A percentile compares a stretch with the other conserved stretches of the same genome.
These are phyloP conservation scores for Chaetoceros tenuissimus DNA, from an alignment of 108 stramenopile species.

Conservation along the genomic window DNA sequence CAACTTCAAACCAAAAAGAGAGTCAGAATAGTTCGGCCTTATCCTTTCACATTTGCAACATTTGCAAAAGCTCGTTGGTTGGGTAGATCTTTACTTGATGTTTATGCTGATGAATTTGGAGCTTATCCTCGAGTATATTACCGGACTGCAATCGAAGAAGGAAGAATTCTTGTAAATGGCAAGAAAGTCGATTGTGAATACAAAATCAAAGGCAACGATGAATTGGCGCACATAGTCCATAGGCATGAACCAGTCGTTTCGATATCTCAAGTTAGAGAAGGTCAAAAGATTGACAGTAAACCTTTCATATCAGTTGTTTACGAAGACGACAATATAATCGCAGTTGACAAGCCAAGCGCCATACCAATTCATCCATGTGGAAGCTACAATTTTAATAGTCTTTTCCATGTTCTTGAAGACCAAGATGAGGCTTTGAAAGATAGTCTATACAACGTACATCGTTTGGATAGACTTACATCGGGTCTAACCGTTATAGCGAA, in stretches of 20 bases:
- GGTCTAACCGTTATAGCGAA: constrained; percentile 69
- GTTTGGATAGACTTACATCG: constrained; percentile 72
- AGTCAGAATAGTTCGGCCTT: constrained; percentile 42
- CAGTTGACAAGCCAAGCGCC: constrained; percentile 87
- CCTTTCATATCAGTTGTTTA: constrained; percentile 38
- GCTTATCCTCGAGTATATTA: constrained; percentile 68
- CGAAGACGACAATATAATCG: constrained; percentile 49
- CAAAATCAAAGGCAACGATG: constrained; percentile 46
- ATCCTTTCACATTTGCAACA: constrained; percentile 68
- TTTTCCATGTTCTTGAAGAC: constrained; percentile 58
- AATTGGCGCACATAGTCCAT: constrained; percentile 70
- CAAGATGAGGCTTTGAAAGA: constrained; percentile 16
- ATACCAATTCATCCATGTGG: constrained; percentile 94
- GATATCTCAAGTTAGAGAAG: constrained; percentile 5
- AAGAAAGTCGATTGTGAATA: constrained; percentile 39
- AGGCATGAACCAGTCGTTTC: constrained; percentile 83
- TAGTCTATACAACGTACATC: constrained; percentile 63
- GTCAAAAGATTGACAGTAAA: neutral
- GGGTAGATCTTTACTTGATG: constrained; percentile 57
- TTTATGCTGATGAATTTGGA: constrained; percentile 68
- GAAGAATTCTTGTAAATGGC: constrained; percentile 65
- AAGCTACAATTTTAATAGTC: constrained; percentile 76
- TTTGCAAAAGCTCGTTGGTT: constrained; percentile 76
- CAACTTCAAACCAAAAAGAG: constrained; percentile 5
- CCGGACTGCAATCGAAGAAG: constrained; percentile 54